A percentile compares a stretch with the other conserved stretches of the same genome.
Conservation (phyloP, 177 flowering plant genomes). For the Vitis hybrid region DNA sequence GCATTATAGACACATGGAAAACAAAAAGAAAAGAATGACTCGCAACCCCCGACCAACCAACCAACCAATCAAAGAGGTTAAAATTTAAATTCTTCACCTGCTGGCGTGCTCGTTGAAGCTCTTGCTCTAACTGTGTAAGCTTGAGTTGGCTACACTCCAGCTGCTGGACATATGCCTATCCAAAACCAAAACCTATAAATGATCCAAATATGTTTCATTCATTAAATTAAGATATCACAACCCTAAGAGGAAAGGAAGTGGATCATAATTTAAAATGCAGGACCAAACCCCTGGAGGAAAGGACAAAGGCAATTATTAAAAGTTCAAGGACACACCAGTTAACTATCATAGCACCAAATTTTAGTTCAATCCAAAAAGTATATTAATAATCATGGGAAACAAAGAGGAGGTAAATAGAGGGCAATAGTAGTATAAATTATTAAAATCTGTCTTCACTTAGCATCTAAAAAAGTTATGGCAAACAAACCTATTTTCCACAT, state of each 20-base stretch:
- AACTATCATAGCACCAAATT: background rate
- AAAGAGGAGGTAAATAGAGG: background rate
- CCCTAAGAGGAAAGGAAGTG: background rate
- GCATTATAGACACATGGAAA: too few species aligned
- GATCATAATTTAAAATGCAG: background rate
- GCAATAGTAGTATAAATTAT: background rate
- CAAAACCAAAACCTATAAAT: slow-evolving; percentile 34
- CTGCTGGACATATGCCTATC: slow-evolving; percentile 91
- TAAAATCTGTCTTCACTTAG: too few species aligned
- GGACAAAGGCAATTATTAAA: too few species aligned
- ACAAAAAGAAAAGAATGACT: background rate
- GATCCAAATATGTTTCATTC: slow-evolving; percentile 11
- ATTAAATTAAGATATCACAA: slow-evolving; percentile 1
- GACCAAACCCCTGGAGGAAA: too few species aligned
- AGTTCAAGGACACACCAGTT: background rate
- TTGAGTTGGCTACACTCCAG: slow-evolving; percentile 69
- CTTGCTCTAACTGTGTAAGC: slow-evolving; percentile 82
- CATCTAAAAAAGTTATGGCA: too few species aligned
- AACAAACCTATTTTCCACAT: too few species aligned
- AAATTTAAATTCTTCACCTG: slow-evolving; percentile 45
- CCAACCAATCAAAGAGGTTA: too few species aligned
- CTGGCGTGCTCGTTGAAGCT: slow-evolving; percentile 75
- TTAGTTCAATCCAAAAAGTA: background rate
- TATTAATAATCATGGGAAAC: background rate
- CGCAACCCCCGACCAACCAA: background rate